These are phyloP conservation scores for Calendula officinalis DNA, from an alignment of 129 eudicot species.

Conservation along the genomic window DNA sequence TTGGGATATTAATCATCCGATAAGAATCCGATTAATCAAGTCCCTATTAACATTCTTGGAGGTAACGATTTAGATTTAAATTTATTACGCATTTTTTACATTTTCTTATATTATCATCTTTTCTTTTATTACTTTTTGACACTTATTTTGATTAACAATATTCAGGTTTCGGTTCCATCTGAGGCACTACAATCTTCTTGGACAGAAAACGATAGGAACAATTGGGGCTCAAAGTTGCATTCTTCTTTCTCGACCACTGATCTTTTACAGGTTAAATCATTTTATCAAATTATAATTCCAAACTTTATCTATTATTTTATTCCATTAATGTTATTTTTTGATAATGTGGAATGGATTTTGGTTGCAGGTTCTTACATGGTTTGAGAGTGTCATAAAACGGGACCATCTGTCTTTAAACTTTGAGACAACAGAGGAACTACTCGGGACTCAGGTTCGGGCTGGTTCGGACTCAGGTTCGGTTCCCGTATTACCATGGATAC, in stretches of 20 bases:
- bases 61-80: constrained; percentile 36
- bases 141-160: too few species aligned
- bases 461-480: constrained; percentile 31
- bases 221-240: constrained; percentile 73
- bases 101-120: too few species aligned
- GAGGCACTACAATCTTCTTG: constrained; percentile 73
- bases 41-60: constrained; percentile 58
- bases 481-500: constrained; percentile 88
- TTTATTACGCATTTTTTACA: too few species aligned
- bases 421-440: constrained; percentile 76
- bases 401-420: constrained; percentile 55
- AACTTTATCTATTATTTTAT: too few species aligned
- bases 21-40: constrained; percentile 69
- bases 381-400: constrained; percentile 61
- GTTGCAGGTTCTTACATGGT: constrained; percentile 65
- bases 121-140: too few species aligned
- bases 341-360: constrained; percentile 7
- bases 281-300: background rate
- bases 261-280: constrained; percentile 63
- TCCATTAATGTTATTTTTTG: constrained; percentile 4
- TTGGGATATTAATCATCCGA: constrained; percentile 42
- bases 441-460: constrained; percentile 37
- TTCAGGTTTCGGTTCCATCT: constrained; percentile 69
- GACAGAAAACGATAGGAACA: constrained; percentile 49
- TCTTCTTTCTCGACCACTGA: constrained; percentile 48